These are phyloP conservation scores for Pseudopithomyces maydicus DNA, from an alignment of 2,329 filamentous ascomycete genomes.

Conservation along the genomic window DNA sequence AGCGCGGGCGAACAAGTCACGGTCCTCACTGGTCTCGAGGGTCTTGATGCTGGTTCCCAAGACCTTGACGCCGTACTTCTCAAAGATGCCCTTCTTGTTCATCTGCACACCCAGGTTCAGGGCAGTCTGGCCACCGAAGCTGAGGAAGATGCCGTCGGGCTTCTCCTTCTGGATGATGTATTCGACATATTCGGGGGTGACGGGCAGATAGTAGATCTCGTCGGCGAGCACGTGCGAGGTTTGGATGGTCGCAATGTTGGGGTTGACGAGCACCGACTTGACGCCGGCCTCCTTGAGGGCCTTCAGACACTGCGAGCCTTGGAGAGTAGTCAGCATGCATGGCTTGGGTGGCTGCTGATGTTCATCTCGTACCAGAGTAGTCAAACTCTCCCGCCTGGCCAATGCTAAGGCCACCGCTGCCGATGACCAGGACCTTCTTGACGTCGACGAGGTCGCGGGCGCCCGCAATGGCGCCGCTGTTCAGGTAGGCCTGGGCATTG, in stretches of 20 bases:
- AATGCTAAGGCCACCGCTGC: constrained; percentile 92
- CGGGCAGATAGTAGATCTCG: constrained; percentile 97
- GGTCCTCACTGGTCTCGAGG: constrained; percentile 91
- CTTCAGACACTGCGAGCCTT: constrained; percentile 94
- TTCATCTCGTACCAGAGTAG: constrained; percentile 76
- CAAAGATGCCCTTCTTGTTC: constrained; percentile 93
- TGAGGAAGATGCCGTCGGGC: constrained; percentile 96
- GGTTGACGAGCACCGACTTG: constrained; percentile 90
- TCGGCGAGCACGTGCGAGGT: constrained; percentile 95
- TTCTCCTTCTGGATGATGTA: constrained; percentile 96
- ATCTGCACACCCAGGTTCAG: constrained; percentile 97
- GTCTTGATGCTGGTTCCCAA: constrained; percentile 94
- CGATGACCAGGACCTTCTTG: constrained; percentile 97
- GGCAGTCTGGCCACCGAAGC: constrained; percentile 96
- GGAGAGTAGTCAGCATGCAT: constrained; percentile 18
- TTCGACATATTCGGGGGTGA: constrained; percentile 95
- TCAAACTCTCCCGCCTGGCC: constrained; percentile 98
- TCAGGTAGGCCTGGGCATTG: constrained; percentile 83
- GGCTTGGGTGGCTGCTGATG: neutral
- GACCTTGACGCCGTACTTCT: constrained; percentile 93
- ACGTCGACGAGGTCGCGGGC: constrained; percentile 80
- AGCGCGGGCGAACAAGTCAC: constrained; percentile 94
- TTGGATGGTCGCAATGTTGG: constrained; percentile 98
- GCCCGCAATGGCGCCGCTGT: constrained; percentile 83
- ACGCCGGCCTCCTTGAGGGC: constrained; percentile 95